Evolutionary conservation across 2,329 filamentous ascomycete species (phyloP), one percentile per base, ranked within the genome.

Genomic region (Cladosporium phlei): DNA sequence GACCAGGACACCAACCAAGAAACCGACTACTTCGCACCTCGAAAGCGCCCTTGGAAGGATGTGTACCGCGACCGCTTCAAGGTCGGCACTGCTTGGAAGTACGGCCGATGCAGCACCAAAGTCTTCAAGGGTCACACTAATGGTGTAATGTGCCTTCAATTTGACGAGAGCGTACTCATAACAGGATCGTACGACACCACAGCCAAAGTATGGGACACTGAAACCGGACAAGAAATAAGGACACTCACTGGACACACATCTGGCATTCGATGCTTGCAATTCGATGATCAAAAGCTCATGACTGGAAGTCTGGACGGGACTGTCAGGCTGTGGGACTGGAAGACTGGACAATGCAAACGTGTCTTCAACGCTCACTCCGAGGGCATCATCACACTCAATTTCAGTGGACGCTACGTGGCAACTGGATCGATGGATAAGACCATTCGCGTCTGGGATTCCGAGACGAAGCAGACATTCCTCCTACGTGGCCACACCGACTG

Each of bases 61-160:
- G 88, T 98, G 1, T 98, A 98, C 71, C 86, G 88, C 53, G 91
- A 96, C 65, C 81, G 88, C 12, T 97, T 91, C 75, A 93, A 91
- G 65, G 89, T 98, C 38, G 91, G 93, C 42, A 93, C 85, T 50
- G 97, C 97, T 65, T 98, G 93, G 93, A 95, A 95, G 65, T 89
- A 95, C 54, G 91, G 93, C 3, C 82, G 91, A 28, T 97, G 85
- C 69, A 83, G 83, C 5, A 85, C 87, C 55, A 89, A 85, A 62
- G 80, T 86, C 10, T 88, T 98, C 66, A 84, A 83, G 56, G 91
- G 90, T 1, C 85, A 97, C 66, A 83, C 80, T 9, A 96, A 96
- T 62, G 91, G 91, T 29, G 82, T 93, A 49, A 93, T 84, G 78
- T 83, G 80, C 56, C 66, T 85, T 30, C 82, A 85, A 58, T 83